These are phyloP conservation scores for Cardiosporidium cionae DNA, from an alignment of 169 alveolate genomes.

Conservation along the genomic window DNA sequence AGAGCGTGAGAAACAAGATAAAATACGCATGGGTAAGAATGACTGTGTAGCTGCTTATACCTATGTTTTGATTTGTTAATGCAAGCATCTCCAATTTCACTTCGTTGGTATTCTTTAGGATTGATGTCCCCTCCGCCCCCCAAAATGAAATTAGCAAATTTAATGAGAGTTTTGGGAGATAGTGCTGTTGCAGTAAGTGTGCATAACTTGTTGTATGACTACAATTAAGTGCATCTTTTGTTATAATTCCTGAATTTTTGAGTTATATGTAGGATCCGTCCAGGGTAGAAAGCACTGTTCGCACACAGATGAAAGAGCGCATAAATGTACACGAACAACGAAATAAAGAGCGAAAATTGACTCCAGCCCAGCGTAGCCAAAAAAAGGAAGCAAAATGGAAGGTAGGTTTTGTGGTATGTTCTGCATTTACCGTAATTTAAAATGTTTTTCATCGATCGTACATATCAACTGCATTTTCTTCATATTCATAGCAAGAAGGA, in stretches of 20 bases:
- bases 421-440: too few species aligned
- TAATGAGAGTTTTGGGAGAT: slow-evolving; percentile 65
- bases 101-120: not conserved
- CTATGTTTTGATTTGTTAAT: not conserved
- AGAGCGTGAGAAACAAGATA: slow-evolving; percentile 70
- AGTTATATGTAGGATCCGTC: slow-evolving; percentile 60
- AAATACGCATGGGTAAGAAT: slow-evolving; percentile 65
- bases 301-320: slow-evolving; percentile 74
- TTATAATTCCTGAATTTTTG: not conserved
- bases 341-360: slow-evolving; percentile 61
- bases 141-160: slow-evolving; percentile 69
- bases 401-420: slow-evolving; percentile 24
- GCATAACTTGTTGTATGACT: not conserved
- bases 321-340: slow-evolving; percentile 60
- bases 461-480: too few species aligned
- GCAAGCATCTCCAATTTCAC: not conserved
- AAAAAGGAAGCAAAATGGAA: slow-evolving; percentile 74
- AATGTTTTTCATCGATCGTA: too few species aligned
- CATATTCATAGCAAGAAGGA: not conserved
- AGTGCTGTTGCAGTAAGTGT: slow-evolving; percentile 52
- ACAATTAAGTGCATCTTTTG: not conserved
- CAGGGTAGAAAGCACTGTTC: slow-evolving; percentile 62
- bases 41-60: not conserved
- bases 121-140: slow-evolving; percentile 82
- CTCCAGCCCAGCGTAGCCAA: slow-evolving; percentile 57